Evolutionary conservation across 805 yeast species (phyloP), one percentile per base, ranked within the genome.

Genomic region (Alloascoidea hylecoeti): DNA sequence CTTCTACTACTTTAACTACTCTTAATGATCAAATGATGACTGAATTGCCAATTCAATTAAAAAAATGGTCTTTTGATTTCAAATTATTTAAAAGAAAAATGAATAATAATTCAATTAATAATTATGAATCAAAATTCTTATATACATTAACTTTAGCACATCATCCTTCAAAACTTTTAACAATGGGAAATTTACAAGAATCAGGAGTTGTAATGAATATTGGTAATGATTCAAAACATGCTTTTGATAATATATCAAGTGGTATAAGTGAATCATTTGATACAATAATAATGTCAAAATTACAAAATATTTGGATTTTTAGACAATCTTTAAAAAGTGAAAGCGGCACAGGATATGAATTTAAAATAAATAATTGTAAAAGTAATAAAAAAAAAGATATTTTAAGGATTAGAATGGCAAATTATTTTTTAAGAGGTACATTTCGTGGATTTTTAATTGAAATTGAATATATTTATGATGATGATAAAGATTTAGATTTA

Each of bases 241-340:
- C 15, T n/a, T 15, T 16, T 6, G 38, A 13, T 13, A 16, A 15
- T 9, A 9, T 9, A 14, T 69, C 75, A 9, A 58, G 70, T 0
- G 75, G 76, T 1, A 47, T 71, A 38, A 67, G 66, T 39, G 82
- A 77, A 41, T 63, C 68, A 17, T 68, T 80, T 47, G 83, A 75
- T 37, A 50, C 53, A 28, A 63, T 82, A 34, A 52, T 78, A 2
- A 60, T 60, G 15, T 65, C 66, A 19, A 78, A 79, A 48, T 53
- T 83, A 39, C 79, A 75, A 50, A 71, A 82, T 44, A 51, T 78
- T 37, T 83, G 94, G 94, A 57, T 64, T 0, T 63, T 71, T 34
- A 61, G 83, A 42, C 94, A 83, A 52, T 61, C 70, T 5, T 66
- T 81, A 37, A 70, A 72, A 47, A 92, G 89, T 1, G 88, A 80